phyloP scores from a whole-genome alignment of 495 filamentous ascomycete species.

The Glarea lozoyensis region DNA sequence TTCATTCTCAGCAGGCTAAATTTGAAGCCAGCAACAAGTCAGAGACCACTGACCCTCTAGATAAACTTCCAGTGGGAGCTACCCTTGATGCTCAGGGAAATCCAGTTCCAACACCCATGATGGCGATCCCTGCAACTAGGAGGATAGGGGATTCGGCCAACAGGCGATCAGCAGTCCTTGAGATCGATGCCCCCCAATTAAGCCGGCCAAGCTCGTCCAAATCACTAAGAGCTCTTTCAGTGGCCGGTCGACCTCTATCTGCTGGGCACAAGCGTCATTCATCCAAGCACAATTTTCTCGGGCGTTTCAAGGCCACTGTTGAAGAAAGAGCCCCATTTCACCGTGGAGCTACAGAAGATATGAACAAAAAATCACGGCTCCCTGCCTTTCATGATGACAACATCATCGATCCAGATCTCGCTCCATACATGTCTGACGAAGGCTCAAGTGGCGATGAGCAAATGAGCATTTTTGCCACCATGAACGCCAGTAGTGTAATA shows the following conservation, averaged over 20 bases:
- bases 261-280: slow-evolving; percentile 72
- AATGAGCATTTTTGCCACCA: slow-evolving; percentile 72
- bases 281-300: slow-evolving; percentile 72
- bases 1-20: slow-evolving; percentile 38
- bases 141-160: slow-evolving; percentile 74
- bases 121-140: slow-evolving; percentile 84
- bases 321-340: slow-evolving; percentile 72
- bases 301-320: slow-evolving; percentile 42
- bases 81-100: slow-evolving; percentile 17
- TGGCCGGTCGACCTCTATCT: slow-evolving; percentile 60
- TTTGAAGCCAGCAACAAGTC: slow-evolving; percentile 21
- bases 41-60: slow-evolving; percentile 17
- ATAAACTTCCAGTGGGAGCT: neutral
- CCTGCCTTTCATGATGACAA: slow-evolving; percentile 95
- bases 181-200: slow-evolving; percentile 70
- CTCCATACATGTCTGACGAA: slow-evolving; percentile 91
- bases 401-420: slow-evolving; percentile 94
- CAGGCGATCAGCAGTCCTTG: slow-evolving; percentile 77
- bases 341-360: slow-evolving; percentile 56
- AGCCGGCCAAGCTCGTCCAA: slow-evolving; percentile 82
- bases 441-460: slow-evolving; percentile 89
- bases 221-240: slow-evolving; percentile 73
- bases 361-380: slow-evolving; percentile 53
- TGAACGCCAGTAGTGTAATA: slow-evolving; percentile 37
- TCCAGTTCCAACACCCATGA: slow-evolving; percentile 49